These are phyloP conservation scores for Earliella scabrosa DNA, from an alignment of 1,284 basidiomycete genomes.

Conservation along the genomic window DNA sequence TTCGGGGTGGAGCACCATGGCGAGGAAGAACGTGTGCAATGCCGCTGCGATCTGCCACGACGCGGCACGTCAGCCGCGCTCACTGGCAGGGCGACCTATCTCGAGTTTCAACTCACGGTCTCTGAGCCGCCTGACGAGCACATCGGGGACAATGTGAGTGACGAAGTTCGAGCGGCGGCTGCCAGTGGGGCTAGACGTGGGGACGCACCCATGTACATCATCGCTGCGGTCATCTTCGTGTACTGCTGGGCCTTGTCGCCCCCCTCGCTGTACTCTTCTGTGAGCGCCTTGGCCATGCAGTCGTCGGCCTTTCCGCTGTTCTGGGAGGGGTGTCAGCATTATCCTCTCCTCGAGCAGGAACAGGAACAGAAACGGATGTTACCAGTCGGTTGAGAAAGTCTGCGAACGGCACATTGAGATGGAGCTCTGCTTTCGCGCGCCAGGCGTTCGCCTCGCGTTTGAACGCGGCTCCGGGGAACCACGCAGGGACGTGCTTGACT, in stretches of 20 bases:
- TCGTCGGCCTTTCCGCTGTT: background rate
- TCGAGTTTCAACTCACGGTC: conserved; percentile 6
- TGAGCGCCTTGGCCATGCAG: conserved; percentile 13
- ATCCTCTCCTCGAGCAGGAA: too few relatives aligned
- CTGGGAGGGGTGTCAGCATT: background rate
- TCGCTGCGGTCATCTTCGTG: conserved; percentile 17
- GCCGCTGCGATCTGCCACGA: conserved; percentile 6
- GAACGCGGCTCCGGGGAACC: conserved; percentile 43
- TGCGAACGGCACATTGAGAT: conserved; percentile 30
- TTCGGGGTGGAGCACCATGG: conserved; percentile 35
- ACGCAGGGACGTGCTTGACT: conserved; percentile 39
- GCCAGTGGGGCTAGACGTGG: background rate
- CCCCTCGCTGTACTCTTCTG: conserved; percentile 4
- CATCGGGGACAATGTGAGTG: too few relatives aligned
- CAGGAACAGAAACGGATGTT: background rate
- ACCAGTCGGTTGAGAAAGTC: conserved; percentile 16
- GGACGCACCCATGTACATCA: conserved; percentile 28
- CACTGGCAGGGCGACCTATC: too few relatives aligned
- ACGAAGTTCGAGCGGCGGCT: background rate
- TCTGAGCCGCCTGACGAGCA: conserved; percentile 4
- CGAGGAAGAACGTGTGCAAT: conserved; percentile 32
- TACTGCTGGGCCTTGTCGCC: background rate
- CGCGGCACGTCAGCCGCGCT: too few relatives aligned
- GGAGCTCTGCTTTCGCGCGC: conserved; percentile 17
- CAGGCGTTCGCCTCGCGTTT: conserved; percentile 31